These are phyloP conservation scores for Fusarium citri DNA, from an alignment of 2,329 filamentous ascomycete species.

Conservation along the genomic window DNA sequence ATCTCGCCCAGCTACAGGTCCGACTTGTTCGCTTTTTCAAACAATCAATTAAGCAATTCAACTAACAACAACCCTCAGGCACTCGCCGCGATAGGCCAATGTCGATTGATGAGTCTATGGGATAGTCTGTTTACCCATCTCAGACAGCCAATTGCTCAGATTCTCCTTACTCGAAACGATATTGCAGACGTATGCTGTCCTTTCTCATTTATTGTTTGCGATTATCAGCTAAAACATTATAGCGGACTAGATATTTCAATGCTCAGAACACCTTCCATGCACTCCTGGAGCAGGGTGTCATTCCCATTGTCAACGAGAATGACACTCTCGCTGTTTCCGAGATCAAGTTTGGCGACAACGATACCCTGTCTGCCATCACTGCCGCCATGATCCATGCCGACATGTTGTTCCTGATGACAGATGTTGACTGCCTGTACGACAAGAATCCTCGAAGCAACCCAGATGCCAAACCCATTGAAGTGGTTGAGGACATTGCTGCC, in stretches of 20 bases:
- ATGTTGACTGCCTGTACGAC: conserved; percentile 97
- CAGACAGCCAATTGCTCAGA: conserved; percentile 91
- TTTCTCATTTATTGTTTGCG: background rate
- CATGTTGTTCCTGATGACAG: conserved; percentile 97
- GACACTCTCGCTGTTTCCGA: conserved; percentile 96
- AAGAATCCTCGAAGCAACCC: conserved; percentile 90
- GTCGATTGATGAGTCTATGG: conserved; percentile 94
- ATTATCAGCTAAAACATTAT: conserved; percentile 1
- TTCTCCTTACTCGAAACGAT: conserved; percentile 92
- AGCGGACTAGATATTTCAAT: conserved; percentile 94
- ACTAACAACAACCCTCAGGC: conserved; percentile 62
- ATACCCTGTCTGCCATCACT: conserved; percentile 95
- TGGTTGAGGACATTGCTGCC: conserved; percentile 87
- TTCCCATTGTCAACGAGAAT: conserved; percentile 99
- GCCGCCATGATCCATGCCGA: conserved; percentile 98
- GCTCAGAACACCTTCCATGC: conserved; percentile 95
- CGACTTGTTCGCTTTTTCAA: conserved; percentile 9
- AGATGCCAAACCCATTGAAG: conserved; percentile 88
- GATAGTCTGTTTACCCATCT: conserved; percentile 91
- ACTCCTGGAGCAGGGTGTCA: conserved; percentile 92
- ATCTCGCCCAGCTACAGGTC: conserved; percentile 87
- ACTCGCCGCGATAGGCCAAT: conserved; percentile 95
- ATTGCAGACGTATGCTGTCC: conserved; percentile 81
- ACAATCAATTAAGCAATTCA: background rate
- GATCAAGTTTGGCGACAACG: conserved; percentile 99